Conservation (phyloP, 2,329 filamentous ascomycete species). For the Botrytis tulipae region DNA sequence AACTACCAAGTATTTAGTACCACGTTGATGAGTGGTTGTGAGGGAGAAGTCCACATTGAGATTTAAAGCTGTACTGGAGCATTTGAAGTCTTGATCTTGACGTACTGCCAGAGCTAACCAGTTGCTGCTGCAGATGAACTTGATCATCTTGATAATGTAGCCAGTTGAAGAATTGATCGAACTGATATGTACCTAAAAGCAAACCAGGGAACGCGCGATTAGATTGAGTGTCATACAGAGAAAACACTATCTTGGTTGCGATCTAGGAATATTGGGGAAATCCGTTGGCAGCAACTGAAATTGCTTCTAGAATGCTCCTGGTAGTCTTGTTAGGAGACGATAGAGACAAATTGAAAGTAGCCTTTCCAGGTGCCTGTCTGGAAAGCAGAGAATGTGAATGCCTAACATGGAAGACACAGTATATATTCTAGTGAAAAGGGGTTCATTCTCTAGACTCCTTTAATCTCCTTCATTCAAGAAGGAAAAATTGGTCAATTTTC, state of each 20-base stretch:
- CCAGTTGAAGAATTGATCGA: background rate
- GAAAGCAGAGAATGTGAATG: background rate
- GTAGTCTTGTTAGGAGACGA: background rate
- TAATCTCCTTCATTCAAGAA: background rate
- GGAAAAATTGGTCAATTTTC: background rate
- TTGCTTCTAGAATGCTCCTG: background rate
- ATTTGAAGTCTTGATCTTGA: background rate
- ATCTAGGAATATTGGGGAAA: background rate
- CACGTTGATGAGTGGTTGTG: background rate
- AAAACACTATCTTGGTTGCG: background rate
- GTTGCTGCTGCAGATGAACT: background rate
- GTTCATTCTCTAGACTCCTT: background rate
- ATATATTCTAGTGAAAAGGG: background rate
- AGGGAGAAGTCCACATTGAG: background rate
- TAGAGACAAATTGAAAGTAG: background rate
- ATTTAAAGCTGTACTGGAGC: background rate
- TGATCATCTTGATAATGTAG: background rate
- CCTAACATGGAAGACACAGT: background rate
- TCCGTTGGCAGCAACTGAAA: background rate
- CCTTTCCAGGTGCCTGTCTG: background rate
- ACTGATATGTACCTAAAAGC: background rate
- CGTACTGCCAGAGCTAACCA: background rate
- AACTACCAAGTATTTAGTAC: background rate
- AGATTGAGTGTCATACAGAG: background rate
- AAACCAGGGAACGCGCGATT: background rate